Base-by-base conservation (phyloP, 2,329 filamentous ascomycete species). In the Phaeomoniella chlamydospora region DNA sequence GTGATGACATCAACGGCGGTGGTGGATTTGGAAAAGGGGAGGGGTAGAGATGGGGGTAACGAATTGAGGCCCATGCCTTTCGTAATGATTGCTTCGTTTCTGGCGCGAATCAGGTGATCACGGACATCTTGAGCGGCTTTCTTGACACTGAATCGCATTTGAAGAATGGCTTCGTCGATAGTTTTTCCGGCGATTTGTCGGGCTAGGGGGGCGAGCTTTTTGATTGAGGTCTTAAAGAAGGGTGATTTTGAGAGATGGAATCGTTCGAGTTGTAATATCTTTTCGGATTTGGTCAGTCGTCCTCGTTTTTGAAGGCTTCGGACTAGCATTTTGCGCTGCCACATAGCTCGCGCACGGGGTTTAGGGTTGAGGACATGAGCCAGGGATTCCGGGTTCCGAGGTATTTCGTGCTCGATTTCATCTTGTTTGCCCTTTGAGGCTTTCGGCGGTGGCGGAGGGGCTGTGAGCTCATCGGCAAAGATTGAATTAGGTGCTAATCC, bases 91-190 rank as follows among this genome's bases (percentile, higher is more conserved):
- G 90, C 90, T 50, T 79, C 65, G 52, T 94, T 83, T 39, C 80
- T 74, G 2, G 88, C 87, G 49, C 82, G 71, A 52, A 90, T 74
- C 13, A 98, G 65, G 52, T 90, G 82, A 51, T 75, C 77, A 46
- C 72, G 65, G 17, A 96, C 74, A 50, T 94, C 85, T 45, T 73
- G 67, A 4, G 88, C 83, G 43, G 80, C 81, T 64, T 86, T 88
- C 73, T 98, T 98, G 67, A 85, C 84, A 57, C 80, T 88, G 64
- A 88, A 96, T 38, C 79, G 74, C 84, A 98, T 94, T 67, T 98
- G 90, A 37, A 82, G 62, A 45, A 96, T 83, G 11, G 90, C 90
- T 22, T 98, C 87, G 39, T 92, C 85, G 41, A 98, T 68, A n/a
- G 79, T 78, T 71, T 94, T 96, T 45, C 90, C 90, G 2, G 77